Base-by-base conservation (phyloP, 768 basidiomycete genomes). In the Phaeotremella skinneri region DNA sequence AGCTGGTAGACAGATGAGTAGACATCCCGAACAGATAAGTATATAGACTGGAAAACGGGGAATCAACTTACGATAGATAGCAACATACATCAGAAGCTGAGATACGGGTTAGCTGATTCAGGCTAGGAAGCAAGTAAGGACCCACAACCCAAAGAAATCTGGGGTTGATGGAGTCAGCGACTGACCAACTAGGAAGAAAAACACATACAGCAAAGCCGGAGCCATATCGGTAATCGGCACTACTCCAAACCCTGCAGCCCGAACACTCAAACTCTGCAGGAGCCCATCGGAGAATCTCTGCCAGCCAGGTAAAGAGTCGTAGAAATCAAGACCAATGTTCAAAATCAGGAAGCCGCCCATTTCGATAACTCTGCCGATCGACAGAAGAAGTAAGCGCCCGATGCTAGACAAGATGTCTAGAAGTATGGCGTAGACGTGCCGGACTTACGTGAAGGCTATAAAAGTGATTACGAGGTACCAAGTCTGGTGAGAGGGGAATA, bases 401-500 rank as follows among this genome's bases (percentile, higher is more conserved):
- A 2, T 2, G 14, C 37, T 31, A 2, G 32, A 21, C 5, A n/a
- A 39, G 37, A 39, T n/a, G 37, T 9, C 9, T 39, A 39, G 9
- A 9, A 45, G 31, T 20, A 34, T 17, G n/a, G 25, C 4, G 32
- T 30, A 55, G 11, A 13, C 25, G 5, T 21, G 39, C 14, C 1
- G 16, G 11, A 59, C 73, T 68, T 39, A 75, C 74, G 65, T 63
- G 59, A 75, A 71, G 9, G 58, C 59, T 0, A 58, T 26, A 0
- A 71, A 53, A 14, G 63, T 50, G 14, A 69, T 45, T 17, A 63
- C 55, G 11, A 75, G 68, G 37, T 68, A 75, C 74, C 74, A 75
- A 0, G 74, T 72, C 53, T 75, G 74, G 59, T 75, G 70, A 34
- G 64, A 68, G 2, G 74, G 74, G 34, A 73, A 75, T 5, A 75